phyloP scores from a whole-genome alignment of 2,329 filamentous ascomycete species.

The Ophiostoma perfectum region DNA sequence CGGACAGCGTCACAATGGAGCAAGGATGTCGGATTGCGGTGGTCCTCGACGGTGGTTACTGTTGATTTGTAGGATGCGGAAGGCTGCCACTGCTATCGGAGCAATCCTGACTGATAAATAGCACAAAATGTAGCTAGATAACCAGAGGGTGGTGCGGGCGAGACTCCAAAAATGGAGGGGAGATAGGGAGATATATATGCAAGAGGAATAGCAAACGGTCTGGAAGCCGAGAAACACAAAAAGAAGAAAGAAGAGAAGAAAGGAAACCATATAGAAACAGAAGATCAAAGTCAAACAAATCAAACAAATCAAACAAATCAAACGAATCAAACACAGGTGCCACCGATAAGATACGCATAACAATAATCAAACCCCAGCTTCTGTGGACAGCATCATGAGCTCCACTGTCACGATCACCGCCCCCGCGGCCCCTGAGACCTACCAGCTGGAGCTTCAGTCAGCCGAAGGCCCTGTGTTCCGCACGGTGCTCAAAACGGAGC shows the following conservation, averaged over 20 bases:
- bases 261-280: too few species aligned
- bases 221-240: not conserved
- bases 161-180: not conserved
- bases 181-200: slow-evolving; percentile 1
- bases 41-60: slow-evolving; percentile 5
- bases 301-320: not conserved
- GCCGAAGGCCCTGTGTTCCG: slow-evolving; percentile 9
- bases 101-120: not conserved
- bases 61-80: not conserved
- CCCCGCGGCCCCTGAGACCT: not conserved
- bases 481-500: slow-evolving; percentile 5
- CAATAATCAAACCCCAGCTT: not conserved
- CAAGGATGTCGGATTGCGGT: slow-evolving; percentile 1
- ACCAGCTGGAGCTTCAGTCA: slow-evolving; percentile 2
- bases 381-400: not conserved
- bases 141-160: not conserved
- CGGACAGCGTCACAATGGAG: not conserved
- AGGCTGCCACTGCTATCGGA: not conserved
- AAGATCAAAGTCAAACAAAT: too few species aligned
- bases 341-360: not conserved
- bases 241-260: not conserved
- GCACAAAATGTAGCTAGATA: not conserved
- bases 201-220: not conserved
- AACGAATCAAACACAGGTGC: not conserved
- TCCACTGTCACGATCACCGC: not conserved